Evolutionary conservation across 345 rosid genomes (phyloP), one percentile per base, ranked within the genome.

Genomic region (Physaria fendleri): DNA sequence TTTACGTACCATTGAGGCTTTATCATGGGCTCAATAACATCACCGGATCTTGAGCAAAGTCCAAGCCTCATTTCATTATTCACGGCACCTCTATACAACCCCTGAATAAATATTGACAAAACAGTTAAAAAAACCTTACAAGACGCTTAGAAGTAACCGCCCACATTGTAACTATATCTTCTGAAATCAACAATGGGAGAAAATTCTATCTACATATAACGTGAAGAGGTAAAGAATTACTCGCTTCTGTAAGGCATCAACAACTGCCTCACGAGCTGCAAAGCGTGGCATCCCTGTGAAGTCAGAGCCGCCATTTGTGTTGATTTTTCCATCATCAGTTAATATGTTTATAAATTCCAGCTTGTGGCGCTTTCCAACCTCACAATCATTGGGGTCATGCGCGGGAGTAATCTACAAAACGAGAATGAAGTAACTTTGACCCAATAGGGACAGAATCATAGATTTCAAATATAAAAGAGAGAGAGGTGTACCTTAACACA

Each of bases 11-110:
- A 89, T 39, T 89, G 97, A 28, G 95, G 96, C 82, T 87, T 93
- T 68, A 89, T 78, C 86, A 89, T 64, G 32, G 97, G 99, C 75
- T 89, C 97, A 24, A 87, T 66, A 65, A 93, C 84, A 71, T 89
- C 97, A 58, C 57, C 76, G 66, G 76, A 89, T 77, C 99, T 86
- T 69, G 88, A 79, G 71, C 90, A 87, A 65, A 72, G 61, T 38
- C 95, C 97, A 77, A 93, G 89, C 43, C 88, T 79, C 97, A 93
- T 93, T 60, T 87, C 99, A 71, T 89, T 93, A 77, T 77, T 81
- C 56, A 77, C 73, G 30, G 82, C 80, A 72, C 84, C 95, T 72
- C 88, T 77, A 72, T 85, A 87, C 38, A 93, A 64, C 34, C 78
- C 94, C 99, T 92, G 69, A 63, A 37, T 38, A 22, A 37, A 10